These are phyloP conservation scores for Aotearoamyces nothofagi DNA, from an alignment of 2,329 filamentous ascomycete genomes.

Conservation along the genomic window DNA sequence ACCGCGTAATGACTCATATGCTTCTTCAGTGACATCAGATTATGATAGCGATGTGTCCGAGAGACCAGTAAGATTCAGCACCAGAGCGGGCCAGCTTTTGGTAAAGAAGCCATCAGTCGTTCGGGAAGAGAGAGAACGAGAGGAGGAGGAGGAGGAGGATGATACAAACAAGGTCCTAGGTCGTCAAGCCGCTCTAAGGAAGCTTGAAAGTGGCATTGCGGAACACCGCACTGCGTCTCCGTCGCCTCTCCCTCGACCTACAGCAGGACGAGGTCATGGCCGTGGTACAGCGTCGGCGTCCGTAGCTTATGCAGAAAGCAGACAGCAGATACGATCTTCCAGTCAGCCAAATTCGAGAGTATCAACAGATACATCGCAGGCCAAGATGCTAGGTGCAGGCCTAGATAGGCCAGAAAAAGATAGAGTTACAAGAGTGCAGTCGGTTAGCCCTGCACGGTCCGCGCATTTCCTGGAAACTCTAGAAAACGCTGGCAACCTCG, in stretches of 20 bases:
- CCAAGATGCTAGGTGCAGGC: background rate
- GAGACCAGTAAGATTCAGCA: conserved; percentile 7
- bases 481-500: conserved; percentile 34
- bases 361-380: background rate
- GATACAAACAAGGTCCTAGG: conserved; percentile 2
- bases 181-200: conserved; percentile 3
- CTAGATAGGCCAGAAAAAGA: background rate
- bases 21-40: conserved; percentile 15
- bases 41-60: conserved; percentile 14
- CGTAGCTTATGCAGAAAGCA: conserved; percentile 8
- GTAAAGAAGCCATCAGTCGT: conserved; percentile 29
- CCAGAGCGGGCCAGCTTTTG: conserved; percentile 11
- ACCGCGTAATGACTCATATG: conserved; percentile 15
- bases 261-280: conserved; percentile 11
- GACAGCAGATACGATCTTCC: conserved; percentile 9
- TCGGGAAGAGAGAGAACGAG: conserved; percentile 27
- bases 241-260: conserved; percentile 12
- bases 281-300: conserved; percentile 12
- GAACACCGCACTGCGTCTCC: conserved; percentile 11
- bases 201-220: conserved; percentile 4
- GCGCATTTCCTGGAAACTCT: conserved; percentile 49
- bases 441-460: conserved; percentile 47
- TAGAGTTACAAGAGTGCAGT: conserved; percentile 17
- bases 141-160: conserved; percentile 20
- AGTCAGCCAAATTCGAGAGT: conserved; percentile 9